Evolutionary conservation across 169 alveolate genomes (phyloP), one percentile per base, ranked within the genome.

Genomic region (Plasmodium adleri): DNA sequence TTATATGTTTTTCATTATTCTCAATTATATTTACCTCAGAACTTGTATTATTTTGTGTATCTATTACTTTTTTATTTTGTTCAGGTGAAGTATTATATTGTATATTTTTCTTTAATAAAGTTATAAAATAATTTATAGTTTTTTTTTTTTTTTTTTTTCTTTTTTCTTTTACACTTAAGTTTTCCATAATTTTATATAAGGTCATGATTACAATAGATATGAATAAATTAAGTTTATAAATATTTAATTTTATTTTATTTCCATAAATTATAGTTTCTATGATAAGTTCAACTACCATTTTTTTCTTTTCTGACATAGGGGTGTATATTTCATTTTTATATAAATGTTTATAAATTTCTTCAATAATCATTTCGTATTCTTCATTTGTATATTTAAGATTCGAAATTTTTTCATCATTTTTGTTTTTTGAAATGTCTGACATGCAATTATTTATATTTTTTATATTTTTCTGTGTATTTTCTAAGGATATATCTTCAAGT

Each of bases 181-280:
- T 80, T 58, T 80, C 80, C 71, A 67, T 32, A n/a, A 80, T 66
- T 15, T 50, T 50, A 68, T 26, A 59, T 50, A 80, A 8, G 0
- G 72, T 68, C 90, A 80, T 80, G n/a, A 80, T 70, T 39, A 80
- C 28, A 22, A 80, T 80, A n/a, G 90, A 80, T 9, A 80, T 26
- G 20, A 80, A 80, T n/a, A 80, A 49, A 80, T 80, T 80, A 1
- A 80, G n/a, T 58, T 80, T 80, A 50, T 80, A 67, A 28, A 80
- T 67, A 24, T 80, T 62, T 67, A 80, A 24, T 39, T 71, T 71
- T 47, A 80, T 67, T 67, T 58, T 80, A 56, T 66, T 52, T 17
- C 83, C 78, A 22, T 64, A 80, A 4, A 80, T 56, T 20, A 80
- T 80, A 49, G 90, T 71, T 49, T 80, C 72, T n/a, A 80, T 80